Conservation (phyloP, 768 basidiomycete genomes). For the Leccinum subtestaceum region DNA sequence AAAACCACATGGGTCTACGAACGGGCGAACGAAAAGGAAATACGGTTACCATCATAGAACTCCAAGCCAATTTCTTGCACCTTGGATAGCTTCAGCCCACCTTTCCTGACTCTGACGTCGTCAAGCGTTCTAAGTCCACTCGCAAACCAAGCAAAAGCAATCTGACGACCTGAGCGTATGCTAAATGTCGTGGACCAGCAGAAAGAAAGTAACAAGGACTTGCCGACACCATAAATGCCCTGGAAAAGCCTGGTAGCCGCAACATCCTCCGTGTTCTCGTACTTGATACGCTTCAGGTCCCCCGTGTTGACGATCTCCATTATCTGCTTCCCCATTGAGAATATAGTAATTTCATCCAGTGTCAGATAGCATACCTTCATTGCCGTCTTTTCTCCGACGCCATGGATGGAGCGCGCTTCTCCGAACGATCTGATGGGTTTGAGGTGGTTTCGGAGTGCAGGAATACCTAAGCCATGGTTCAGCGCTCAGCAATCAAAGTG, state of each 20-base stretch:
- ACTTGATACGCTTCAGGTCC: slow-evolving; percentile 60
- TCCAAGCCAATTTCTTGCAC: slow-evolving; percentile 66
- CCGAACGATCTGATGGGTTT: slow-evolving; percentile 54
- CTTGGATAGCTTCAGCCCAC: slow-evolving; percentile 55
- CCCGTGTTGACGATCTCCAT: slow-evolving; percentile 81
- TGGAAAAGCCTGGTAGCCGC: slow-evolving; percentile 56
- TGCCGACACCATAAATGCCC: slow-evolving; percentile 86
- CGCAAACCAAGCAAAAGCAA: slow-evolving; percentile 71
- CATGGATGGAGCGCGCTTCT: slow-evolving; percentile 58
- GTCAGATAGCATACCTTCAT: slow-evolving; percentile 48
- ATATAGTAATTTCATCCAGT: neutral
- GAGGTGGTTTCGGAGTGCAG: slow-evolving; percentile 52
- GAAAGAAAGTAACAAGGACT: slow-evolving; percentile 23
- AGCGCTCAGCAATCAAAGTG: slow-evolving; percentile 9
- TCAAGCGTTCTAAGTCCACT: slow-evolving; percentile 76
- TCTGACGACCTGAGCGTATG: slow-evolving; percentile 48
- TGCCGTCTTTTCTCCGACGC: slow-evolving; percentile 75
- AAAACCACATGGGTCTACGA: neutral
- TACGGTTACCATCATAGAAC: slow-evolving; percentile 61
- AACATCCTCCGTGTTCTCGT: slow-evolving; percentile 66
- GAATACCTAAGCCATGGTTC: slow-evolving; percentile 46
- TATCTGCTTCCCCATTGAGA: slow-evolving; percentile 47
- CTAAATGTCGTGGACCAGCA: neutral
- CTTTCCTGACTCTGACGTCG: slow-evolving; percentile 60
- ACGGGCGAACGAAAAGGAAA: neutral